A percentile compares a stretch with the other conserved stretches of the same genome.
Conservation (phyloP, 306 rosid genomes). For the Trichosanthes cucumerina region DNA sequence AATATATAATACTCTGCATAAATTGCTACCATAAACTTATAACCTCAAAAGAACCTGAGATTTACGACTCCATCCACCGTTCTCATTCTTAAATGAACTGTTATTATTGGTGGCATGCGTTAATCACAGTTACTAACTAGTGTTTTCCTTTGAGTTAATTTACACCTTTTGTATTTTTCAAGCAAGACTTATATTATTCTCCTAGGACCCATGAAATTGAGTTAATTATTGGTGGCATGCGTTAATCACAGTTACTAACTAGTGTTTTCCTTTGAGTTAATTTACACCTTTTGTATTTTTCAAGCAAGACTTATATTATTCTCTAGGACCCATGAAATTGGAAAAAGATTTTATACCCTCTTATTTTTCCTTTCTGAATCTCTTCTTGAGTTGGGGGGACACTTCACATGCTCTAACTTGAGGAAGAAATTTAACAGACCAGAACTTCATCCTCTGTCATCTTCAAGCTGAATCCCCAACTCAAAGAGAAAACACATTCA, state of each 20-base stretch:
- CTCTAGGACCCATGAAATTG: background rate
- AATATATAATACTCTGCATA: background rate
- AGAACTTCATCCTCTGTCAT: background rate
- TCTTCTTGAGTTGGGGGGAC: background rate
- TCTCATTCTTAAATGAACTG: background rate
- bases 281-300: background rate
- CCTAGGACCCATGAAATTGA: too few species aligned
- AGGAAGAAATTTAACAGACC: background rate
- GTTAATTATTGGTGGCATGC: background rate
- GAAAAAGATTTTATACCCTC: background rate
- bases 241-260: background rate
- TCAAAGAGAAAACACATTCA: background rate
- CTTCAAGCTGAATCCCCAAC: background rate
- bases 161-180: background rate
- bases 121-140: background rate
- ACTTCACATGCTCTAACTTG: background rate
- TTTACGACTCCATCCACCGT: background rate
- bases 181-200: background rate
- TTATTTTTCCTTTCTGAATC: too few species aligned
- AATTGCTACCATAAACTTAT: background rate
- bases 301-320: background rate
- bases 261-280: background rate
- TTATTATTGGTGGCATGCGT: background rate
- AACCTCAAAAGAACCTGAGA: background rate
- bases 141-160: background rate